Evolutionary conservation across 805 yeast species (phyloP), one percentile per base, ranked within the genome.

Genomic region (Yarrowia sp.): DNA sequence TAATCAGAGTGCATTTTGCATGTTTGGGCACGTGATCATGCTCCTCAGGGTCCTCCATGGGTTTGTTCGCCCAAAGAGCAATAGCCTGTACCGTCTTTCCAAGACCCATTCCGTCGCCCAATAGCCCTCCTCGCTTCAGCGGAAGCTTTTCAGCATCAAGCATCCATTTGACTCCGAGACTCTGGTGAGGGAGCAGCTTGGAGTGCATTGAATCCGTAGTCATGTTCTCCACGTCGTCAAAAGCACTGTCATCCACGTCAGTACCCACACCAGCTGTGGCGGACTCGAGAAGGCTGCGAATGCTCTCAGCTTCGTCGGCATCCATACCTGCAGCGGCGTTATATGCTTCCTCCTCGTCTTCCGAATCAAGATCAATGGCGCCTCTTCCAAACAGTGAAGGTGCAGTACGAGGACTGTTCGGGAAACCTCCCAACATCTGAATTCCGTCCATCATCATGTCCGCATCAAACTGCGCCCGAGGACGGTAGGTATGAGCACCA

Each of bases 61-160:
- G 67, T 17, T 67, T 68, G 28, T 83, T 78, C 64, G 85, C 69
- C 65, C 88, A 82, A 36, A 90, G 77, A 0, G 92, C 87, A 35
- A 85, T 77, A 14, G 89, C 83, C 74, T 89, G 96, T 52, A 89
- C 83, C 0, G 96, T 89, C 71, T 89, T 89, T 62, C 96, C 96
- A n/a, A 89, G 77, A 19, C 96, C 96, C 96, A 89, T 89, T 74
- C 87, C 95, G 72, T 89, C 96, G 71, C 92, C 89, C 54, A 89
- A 75, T 16, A 84, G 61, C 5, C 88, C 89, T 36, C 88, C 89
- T 64, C 56, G n/a, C 21, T 24, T 46, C 24, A 16, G 10, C 9
- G 24, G 3, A 16, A n/a, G n/a, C n/a, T 44, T 14, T 14, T 61
- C 56, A 5, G 35, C 36, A 4, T 46, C 46, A 36, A 35, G 30